Evolutionary conservation across 331 rosid genomes (phyloP), one percentile per base, ranked within the genome.

Genomic region (Pyrus hybrid): DNA sequence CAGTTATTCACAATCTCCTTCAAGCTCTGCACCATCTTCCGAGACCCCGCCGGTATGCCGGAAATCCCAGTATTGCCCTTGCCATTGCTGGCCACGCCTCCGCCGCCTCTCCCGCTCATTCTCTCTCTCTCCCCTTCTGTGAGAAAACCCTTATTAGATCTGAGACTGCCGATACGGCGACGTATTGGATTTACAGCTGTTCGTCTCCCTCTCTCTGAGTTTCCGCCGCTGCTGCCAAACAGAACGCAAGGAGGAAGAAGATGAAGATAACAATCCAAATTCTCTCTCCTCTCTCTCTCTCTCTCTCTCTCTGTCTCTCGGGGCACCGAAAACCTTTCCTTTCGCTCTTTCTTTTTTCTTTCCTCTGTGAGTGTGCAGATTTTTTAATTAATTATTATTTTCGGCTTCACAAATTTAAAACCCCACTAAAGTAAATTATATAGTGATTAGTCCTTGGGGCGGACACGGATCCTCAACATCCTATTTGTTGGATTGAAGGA

Each of bases 1-100:
- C 89, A 86, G 91, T 94, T 91, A 65, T 76, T 71, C 2, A 94
- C 96, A 82, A 94, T 90, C 90, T 94, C 99, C 83, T 87, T 94
- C 86, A 94, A 82, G 79, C 96, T 91, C 80, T 85, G 97, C 8
- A 94, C 99, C 86, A 94, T 86, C 88, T 94, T 94, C 87, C 95
- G 85, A 64, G 93, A 85, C 75, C 86, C 92, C 62, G 89, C 80
- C 12, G 98, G 98, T 35, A 94, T 83, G 56, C 87, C 91, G 16
- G 95, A 87, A 37, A 81, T 69, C 75, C 91, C 86, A 63, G 41
- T 84, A 80, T 47, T 81, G 60, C 82, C 90, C 82, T 88, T 90
- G 63, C 86, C 88, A 30, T 80, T 79, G 68, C 32, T 73, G 20
- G 29, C 51, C 23, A 2, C 71, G 75, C 82, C 86, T 35, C 83